Percentiles rank a stretch among this genome's conserved stretches.
These are phyloP conservation scores for Termitomyces heimii DNA, from an alignment of 768 basidiomycete genomes.

Conservation along the genomic window DNA sequence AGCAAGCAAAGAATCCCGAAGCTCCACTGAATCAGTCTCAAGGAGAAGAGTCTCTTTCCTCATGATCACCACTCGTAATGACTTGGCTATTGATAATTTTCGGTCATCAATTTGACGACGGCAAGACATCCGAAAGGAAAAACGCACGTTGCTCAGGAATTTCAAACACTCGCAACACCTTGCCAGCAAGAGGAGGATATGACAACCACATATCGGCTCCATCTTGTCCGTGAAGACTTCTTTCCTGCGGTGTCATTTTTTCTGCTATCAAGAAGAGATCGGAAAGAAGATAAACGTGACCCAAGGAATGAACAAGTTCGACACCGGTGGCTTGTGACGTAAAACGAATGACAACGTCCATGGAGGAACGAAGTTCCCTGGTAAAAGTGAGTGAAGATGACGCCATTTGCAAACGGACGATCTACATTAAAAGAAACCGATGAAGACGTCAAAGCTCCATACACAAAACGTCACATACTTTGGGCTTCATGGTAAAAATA, in stretches of 20 bases:
- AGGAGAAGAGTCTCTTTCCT: slow-evolving; percentile 78
- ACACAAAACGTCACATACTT: slow-evolving; percentile 41
- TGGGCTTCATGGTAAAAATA: slow-evolving; percentile 92
- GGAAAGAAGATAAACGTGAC: slow-evolving; percentile 84
- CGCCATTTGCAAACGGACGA: slow-evolving; percentile 85
- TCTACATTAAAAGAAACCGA: slow-evolving; percentile 34
- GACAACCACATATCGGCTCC: slow-evolving; percentile 86
- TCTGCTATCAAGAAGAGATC: slow-evolving; percentile 93
- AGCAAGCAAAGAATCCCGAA: slow-evolving; percentile 55
- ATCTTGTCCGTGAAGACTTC: slow-evolving; percentile 37
- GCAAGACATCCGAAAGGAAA: not conserved
- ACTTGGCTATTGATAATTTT: slow-evolving; percentile 44
- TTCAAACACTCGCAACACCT: slow-evolving; percentile 74
- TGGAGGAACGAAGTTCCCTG: slow-evolving; percentile 69
- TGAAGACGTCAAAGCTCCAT: not conserved
- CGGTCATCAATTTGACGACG: not conserved
- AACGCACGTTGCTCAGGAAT: slow-evolving; percentile 53
- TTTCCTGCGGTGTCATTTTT: slow-evolving; percentile 67
- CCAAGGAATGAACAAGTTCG: slow-evolving; percentile 72
- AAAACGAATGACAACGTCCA: slow-evolving; percentile 70
- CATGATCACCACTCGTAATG: slow-evolving; percentile 77
- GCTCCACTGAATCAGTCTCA: slow-evolving; percentile 48
- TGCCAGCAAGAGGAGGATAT: slow-evolving; percentile 94
- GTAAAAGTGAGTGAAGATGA: slow-evolving; percentile 74
- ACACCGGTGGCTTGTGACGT: slow-evolving; percentile 67